Evolutionary conservation across 2,329 filamentous ascomycete genomes (phyloP).

Genomic region (Didymella keratinophila): DNA sequence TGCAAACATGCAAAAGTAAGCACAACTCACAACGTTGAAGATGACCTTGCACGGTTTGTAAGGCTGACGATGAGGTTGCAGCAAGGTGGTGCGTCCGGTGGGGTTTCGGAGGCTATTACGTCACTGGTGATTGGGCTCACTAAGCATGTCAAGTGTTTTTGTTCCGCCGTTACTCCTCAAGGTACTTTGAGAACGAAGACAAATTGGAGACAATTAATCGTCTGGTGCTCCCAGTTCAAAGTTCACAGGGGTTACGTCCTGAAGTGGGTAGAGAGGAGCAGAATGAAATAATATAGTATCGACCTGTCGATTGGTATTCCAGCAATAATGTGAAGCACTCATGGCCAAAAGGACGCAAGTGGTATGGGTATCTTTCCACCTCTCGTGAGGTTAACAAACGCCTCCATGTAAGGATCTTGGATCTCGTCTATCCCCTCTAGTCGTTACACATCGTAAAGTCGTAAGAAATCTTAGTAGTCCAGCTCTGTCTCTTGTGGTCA

Average conservation of each 20-base stretch:
- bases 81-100: conserved; percentile 1
- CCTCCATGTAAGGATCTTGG: neutral
- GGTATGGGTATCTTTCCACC: conserved; percentile 5
- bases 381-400: neutral
- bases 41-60: conserved; percentile 4
- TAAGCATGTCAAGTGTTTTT: conserved; percentile 9
- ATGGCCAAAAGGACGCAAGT: neutral
- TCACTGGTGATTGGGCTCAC: conserved; percentile 4
- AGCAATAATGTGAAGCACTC: neutral
- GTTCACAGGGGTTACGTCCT: neutral
- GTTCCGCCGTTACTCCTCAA: neutral
- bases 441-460: conserved; percentile 3
- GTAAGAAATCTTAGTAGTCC: neutral
- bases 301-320: neutral
- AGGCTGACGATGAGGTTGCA: conserved; percentile 16
- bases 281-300: neutral
- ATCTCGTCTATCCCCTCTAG: conserved; percentile 2
- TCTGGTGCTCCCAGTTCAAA: neutral
- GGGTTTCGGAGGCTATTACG: conserved; percentile 2
- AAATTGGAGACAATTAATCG: neutral
- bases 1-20: conserved; percentile 9
- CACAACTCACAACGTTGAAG: neutral
- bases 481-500: conserved; percentile 1
- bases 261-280: neutral
- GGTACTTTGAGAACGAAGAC: neutral